phyloP scores from a whole-genome alignment of 257 asterid species.

The Ehretia macrophylla region DNA sequence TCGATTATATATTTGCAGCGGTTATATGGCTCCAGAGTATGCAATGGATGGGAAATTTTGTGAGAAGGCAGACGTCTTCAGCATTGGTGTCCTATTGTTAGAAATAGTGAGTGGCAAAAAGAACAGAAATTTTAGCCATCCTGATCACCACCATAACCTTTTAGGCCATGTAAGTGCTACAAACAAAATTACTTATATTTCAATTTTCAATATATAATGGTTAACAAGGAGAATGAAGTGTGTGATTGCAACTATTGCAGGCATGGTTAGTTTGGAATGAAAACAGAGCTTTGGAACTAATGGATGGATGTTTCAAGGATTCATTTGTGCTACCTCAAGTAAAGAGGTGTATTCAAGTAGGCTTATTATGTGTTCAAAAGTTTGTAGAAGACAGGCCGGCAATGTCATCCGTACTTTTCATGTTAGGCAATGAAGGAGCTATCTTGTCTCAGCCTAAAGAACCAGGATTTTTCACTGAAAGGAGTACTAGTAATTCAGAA shows the following conservation, averaged over 20 bases:
- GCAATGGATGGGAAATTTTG: conserved; percentile 27
- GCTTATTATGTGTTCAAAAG: conserved; percentile 35
- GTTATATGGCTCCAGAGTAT: too few relatives aligned
- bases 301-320: conserved; percentile 11
- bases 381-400: conserved; percentile 33
- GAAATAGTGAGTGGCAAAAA: conserved; percentile 32
- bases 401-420: too few relatives aligned
- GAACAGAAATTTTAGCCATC: conserved; percentile 23
- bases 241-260: too few relatives aligned
- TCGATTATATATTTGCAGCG: too few relatives aligned
- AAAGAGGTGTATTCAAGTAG: conserved; percentile 31
- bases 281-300: conserved; percentile 19
- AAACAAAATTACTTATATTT: too few relatives aligned
- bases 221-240: too few relatives aligned
- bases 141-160: too few relatives aligned
- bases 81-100: conserved; percentile 26
- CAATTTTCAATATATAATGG: too few relatives aligned
- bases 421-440: conserved; percentile 19
- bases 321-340: conserved; percentile 15
- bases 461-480: conserved; percentile 34
- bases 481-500: conserved; percentile 1
- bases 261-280: conserved; percentile 23
- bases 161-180: too few relatives aligned
- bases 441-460: conserved; percentile 24
- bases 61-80: conserved; percentile 34